Evolutionary conservation across 441 rosid species (phyloP).

Genomic region (Gossypium gossypioides): DNA sequence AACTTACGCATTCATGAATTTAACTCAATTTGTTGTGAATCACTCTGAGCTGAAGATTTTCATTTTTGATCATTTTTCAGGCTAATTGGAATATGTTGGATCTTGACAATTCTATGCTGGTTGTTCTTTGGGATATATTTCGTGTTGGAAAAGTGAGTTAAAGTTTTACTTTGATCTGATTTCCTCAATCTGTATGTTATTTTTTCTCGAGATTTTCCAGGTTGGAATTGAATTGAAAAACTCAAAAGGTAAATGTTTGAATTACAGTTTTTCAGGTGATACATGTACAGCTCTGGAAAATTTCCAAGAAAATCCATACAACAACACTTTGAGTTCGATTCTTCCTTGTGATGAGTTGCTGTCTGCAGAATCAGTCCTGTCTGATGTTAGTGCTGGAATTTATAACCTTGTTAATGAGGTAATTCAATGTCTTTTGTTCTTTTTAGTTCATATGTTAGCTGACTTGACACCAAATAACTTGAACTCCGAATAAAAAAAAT

Average conservation of each 20-base stretch:
- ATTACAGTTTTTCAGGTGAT: slow-evolving; percentile 52
- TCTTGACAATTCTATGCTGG: slow-evolving; percentile 58
- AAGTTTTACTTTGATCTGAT: background rate
- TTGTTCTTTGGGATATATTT: slow-evolving; percentile 45
- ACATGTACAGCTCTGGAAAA: slow-evolving; percentile 48
- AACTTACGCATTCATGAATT: background rate
- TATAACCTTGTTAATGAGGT: slow-evolving; percentile 47
- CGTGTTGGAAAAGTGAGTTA: slow-evolving; percentile 47
- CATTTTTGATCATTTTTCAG: slow-evolving; percentile 22
- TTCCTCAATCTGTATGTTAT: background rate
- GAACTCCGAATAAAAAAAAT: background rate
- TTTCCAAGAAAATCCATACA: slow-evolving; percentile 48
- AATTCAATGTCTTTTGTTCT: background rate
- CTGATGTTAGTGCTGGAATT: slow-evolving; percentile 39
- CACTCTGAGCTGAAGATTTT: background rate
- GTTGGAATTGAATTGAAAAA: background rate
- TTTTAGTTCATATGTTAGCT: background rate
- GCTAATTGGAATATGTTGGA: slow-evolving; percentile 46
- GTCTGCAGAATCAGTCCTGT: slow-evolving; percentile 22
- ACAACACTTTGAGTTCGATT: slow-evolving; percentile 48
- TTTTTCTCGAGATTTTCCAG: background rate
- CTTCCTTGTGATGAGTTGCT: slow-evolving; percentile 38
- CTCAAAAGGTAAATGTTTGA: background rate
- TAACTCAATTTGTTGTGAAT: background rate
- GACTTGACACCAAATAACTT: background rate